A percentile compares a stretch with the other conserved stretches of the same genome.
Evolutionary conservation across 116 monocot genomes (phyloP).

Genomic region (Papilionanthe hybrid): DNA sequence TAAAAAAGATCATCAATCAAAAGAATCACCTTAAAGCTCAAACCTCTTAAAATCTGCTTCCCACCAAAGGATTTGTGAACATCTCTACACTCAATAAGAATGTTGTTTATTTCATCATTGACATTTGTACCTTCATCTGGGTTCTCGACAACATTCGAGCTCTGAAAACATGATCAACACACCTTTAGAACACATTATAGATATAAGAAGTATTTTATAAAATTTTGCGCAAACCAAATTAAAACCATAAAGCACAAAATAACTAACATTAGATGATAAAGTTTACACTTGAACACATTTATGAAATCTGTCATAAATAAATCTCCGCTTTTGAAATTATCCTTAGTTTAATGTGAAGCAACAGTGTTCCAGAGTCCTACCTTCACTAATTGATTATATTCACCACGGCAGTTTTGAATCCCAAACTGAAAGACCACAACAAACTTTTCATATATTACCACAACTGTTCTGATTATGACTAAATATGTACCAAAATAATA

Average conservation of each 20-base stretch:
- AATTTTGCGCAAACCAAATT: neutral
- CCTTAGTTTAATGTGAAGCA: neutral
- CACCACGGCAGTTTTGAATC: neutral
- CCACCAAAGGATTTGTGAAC: slow-evolving; percentile 87
- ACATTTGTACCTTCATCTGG: slow-evolving; percentile 13
- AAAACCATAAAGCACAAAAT: neutral
- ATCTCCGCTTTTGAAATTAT: neutral
- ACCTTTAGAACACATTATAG: neutral
- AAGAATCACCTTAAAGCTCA: slow-evolving; percentile 80
- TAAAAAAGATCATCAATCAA: slow-evolving; percentile 7
- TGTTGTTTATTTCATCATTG: slow-evolving; percentile 26
- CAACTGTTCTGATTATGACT: neutral
- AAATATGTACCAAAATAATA: neutral
- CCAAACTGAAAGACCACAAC: neutral
- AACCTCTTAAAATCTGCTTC: slow-evolving; percentile 75
- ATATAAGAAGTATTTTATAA: neutral
- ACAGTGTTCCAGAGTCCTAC: neutral
- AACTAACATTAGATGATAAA: neutral
- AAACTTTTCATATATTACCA: neutral
- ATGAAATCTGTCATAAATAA: neutral
- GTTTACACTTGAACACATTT: neutral
- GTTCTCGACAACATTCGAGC: slow-evolving; percentile 27
- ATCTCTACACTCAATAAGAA: slow-evolving; percentile 87
- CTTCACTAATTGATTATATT: neutral
- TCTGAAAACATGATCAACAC: slow-evolving; percentile 21